Percentiles rank a stretch among this genome's conserved stretches.
These are phyloP conservation scores for Nicotiana otophora DNA, from an alignment of 257 asterid species.

Conservation along the genomic window DNA sequence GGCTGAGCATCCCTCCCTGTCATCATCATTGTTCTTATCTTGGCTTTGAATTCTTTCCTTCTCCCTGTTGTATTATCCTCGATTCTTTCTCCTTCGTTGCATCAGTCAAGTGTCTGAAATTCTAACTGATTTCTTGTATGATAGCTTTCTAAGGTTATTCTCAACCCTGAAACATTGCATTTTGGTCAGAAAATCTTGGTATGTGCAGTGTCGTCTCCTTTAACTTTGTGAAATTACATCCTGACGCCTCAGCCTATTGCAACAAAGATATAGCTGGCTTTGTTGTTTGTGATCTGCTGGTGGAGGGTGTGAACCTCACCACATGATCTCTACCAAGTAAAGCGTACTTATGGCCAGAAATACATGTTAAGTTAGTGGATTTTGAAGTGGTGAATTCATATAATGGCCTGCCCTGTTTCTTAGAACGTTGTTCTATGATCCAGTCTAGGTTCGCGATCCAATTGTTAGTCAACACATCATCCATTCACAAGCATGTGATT, in stretches of 20 bases:
- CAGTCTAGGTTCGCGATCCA: slow-evolving; percentile 1
- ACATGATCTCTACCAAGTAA: slow-evolving; percentile 2
- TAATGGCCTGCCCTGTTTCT: slow-evolving; percentile 8
- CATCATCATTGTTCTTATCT: no score
- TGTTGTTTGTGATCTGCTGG: not conserved
- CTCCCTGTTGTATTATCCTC: no score
- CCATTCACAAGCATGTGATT: not conserved
- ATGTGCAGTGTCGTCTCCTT: not conserved
- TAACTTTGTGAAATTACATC: not conserved
- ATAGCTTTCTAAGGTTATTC: no score
- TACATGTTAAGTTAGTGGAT: not conserved
- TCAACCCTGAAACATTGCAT: not conserved
- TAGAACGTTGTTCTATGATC: slow-evolving; percentile 4
- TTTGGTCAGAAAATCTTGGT: not conserved
- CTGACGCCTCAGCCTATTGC: not conserved
- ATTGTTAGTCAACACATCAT: slow-evolving; percentile 9
- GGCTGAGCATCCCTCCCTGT: no score
- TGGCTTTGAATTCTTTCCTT: no score
- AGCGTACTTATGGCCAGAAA: not conserved
- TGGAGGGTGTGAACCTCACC: not conserved
- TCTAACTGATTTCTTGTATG: no score
- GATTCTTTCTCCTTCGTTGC: no score
- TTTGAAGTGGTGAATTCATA: slow-evolving; percentile 8
- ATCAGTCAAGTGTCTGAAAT: no score
- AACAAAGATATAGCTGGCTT: not conserved